Conservation (phyloP, 208 protist genomes). For the Polymyxa betae region DNA sequence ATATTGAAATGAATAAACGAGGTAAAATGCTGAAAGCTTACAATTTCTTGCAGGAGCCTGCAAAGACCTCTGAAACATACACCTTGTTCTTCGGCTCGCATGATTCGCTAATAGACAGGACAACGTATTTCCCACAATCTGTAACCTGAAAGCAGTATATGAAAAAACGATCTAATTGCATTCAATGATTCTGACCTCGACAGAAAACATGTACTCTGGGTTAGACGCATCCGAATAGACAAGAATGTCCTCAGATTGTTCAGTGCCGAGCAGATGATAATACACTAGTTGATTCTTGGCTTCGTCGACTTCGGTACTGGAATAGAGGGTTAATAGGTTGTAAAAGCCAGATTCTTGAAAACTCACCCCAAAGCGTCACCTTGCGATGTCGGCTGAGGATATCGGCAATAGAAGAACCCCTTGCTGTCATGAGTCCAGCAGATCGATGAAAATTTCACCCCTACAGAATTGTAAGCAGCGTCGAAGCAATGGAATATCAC, state of each 20-base stretch:
- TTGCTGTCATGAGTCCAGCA: conserved; percentile 50
- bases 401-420: conserved; percentile 61
- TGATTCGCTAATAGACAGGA: conserved; percentile 26
- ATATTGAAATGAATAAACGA: too few relatives aligned
- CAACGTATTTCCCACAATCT: background rate
- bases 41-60: background rate
- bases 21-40: background rate
- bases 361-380: background rate
- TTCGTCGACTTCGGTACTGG: conserved; percentile 40
- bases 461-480: background rate
- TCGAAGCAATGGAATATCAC: too few relatives aligned
- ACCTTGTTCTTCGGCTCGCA: conserved; percentile 48
- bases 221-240: background rate
- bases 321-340: background rate
- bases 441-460: conserved; percentile 58
- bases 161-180: background rate
- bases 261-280: conserved; percentile 29
- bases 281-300: conserved; percentile 48
- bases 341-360: background rate
- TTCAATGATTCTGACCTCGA: conserved; percentile 10
- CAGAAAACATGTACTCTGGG: conserved; percentile 44
- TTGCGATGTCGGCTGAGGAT: background rate
- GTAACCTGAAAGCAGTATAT: background rate
- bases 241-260: conserved; percentile 37
- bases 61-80: conserved; percentile 27